phyloP scores from a whole-genome alignment of 495 filamentous ascomycete species.

The Physcia stellaris region DNA sequence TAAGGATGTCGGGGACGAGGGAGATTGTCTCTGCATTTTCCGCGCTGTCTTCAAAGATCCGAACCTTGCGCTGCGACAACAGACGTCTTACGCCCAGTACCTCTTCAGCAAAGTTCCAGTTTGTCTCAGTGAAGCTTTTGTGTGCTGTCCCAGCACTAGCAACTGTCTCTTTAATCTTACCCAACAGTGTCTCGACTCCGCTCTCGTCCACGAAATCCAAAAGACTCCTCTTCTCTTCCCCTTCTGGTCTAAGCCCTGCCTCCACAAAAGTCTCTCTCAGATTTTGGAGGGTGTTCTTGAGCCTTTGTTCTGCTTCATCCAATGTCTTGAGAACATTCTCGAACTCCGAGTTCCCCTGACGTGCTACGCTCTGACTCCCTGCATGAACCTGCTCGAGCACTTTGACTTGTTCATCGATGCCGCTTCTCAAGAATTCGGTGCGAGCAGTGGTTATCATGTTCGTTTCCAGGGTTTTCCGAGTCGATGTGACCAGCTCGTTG shows the following conservation, averaged over 20 bases:
- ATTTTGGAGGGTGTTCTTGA: slow-evolving; percentile 56
- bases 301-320: slow-evolving; percentile 57
- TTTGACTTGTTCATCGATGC: slow-evolving; percentile 58
- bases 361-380: slow-evolving; percentile 18
- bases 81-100: slow-evolving; percentile 41
- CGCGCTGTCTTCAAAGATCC: slow-evolving; percentile 16
- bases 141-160: slow-evolving; percentile 41
- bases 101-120: slow-evolving; percentile 39
- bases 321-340: slow-evolving; percentile 50
- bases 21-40: slow-evolving; percentile 34
- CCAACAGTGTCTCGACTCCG: slow-evolving; percentile 54
- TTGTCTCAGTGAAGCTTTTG: slow-evolving; percentile 33
- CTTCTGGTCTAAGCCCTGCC: slow-evolving; percentile 51
- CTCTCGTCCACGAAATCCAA: slow-evolving; percentile 85
- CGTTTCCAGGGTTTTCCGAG: slow-evolving; percentile 64
- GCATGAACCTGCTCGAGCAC: slow-evolving; percentile 53
- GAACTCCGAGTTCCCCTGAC: slow-evolving; percentile 42
- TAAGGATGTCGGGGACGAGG: slow-evolving; percentile 53
- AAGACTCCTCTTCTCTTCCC: slow-evolving; percentile 54
- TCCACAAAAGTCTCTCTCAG: slow-evolving; percentile 64
- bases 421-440: slow-evolving; percentile 59
- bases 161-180: slow-evolving; percentile 54
- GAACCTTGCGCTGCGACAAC: slow-evolving; percentile 10
- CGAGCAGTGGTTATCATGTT: slow-evolving; percentile 64
- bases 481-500: slow-evolving; percentile 69